Evolutionary conservation across 306 rosid species (phyloP).

Genomic region (Lupinus albus): DNA sequence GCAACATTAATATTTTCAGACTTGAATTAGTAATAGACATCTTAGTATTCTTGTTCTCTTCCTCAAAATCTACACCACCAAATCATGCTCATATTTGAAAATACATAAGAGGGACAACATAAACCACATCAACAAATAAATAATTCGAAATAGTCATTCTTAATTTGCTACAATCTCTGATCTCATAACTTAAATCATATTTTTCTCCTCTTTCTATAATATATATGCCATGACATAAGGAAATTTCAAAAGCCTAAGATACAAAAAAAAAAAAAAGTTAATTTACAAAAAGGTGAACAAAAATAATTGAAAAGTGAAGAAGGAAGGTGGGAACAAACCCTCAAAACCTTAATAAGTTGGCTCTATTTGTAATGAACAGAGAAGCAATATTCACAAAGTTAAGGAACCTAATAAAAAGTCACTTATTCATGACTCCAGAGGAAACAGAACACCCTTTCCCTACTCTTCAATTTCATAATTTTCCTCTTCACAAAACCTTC

Average conservation of each 20-base stretch:
- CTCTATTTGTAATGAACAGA: conserved; percentile 42
- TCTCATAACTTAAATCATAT: conserved; percentile 14
- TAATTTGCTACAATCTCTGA: neutral
- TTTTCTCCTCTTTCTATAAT: conserved; percentile 27
- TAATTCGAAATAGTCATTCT: conserved; percentile 15
- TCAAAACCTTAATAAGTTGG: conserved; percentile 26
- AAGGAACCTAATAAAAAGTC: conserved; percentile 34
- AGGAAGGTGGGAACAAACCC: conserved; percentile 23
- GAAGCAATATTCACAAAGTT: conserved; percentile 47
- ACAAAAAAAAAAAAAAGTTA: neutral
- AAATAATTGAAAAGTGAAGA: conserved; percentile 3
- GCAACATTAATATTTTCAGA: too few relatives aligned
- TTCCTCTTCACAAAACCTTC: conserved; percentile 59
- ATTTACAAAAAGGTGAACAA: conserved; percentile 11
- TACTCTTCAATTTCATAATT: conserved; percentile 35
- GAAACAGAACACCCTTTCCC: conserved; percentile 22
- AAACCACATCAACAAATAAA: neutral
- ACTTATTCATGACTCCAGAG: conserved; percentile 45
- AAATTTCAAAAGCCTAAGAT: conserved; percentile 29
- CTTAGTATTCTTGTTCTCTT: too few relatives aligned
- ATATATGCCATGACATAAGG: neutral
- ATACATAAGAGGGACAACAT: too few relatives aligned
- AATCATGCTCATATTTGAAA: too few relatives aligned
- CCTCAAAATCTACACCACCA: too few relatives aligned
- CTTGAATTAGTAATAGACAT: too few relatives aligned